A percentile compares a stretch with the other conserved stretches of the same genome.
phyloP scores from a whole-genome alignment of 2,329 filamentous ascomycete species.

The Phialophora expanda region DNA sequence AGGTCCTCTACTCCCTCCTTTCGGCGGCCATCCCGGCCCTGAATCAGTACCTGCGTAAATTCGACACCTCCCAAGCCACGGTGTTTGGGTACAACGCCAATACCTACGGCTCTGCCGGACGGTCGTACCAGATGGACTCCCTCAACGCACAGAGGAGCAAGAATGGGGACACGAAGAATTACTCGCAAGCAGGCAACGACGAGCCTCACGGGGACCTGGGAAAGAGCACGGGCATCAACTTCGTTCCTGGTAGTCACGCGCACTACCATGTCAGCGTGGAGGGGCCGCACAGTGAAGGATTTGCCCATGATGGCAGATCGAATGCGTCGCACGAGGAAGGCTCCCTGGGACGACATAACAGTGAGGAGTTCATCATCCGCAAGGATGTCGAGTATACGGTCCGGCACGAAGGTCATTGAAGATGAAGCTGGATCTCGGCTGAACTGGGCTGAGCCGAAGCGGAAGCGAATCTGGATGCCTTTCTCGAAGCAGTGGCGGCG shows the following conservation, averaged over 20 bases:
- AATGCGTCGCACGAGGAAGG: slow-evolving; percentile 27
- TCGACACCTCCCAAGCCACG: slow-evolving; percentile 27
- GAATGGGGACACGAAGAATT: slow-evolving; percentile 3
- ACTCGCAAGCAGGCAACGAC: slow-evolving; percentile 7
- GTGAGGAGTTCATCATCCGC: slow-evolving; percentile 32
- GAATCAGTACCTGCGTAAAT: slow-evolving; percentile 34
- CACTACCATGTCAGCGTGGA: slow-evolving; percentile 20
- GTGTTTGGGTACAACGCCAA: slow-evolving; percentile 24
- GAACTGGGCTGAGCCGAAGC: neutral
- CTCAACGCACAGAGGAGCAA: slow-evolving; percentile 10
- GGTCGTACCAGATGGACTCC: slow-evolving; percentile 22
- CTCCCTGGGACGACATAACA: slow-evolving; percentile 27
- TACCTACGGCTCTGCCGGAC: slow-evolving; percentile 16
- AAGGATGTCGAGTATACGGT: slow-evolving; percentile 33
- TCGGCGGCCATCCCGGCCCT: slow-evolving; percentile 30
- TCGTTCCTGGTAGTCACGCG: neutral
- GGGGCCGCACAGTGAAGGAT: slow-evolving; percentile 14
- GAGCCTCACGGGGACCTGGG: slow-evolving; percentile 4
- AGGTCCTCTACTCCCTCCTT: slow-evolving; percentile 30
- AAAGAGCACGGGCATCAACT: slow-evolving; percentile 18
- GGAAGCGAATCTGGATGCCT: neutral
- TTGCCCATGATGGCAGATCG: slow-evolving; percentile 19
- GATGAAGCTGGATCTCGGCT: too few species aligned
- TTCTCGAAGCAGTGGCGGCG: too few species aligned
- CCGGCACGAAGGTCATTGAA: slow-evolving; percentile 19